Base-by-base conservation (phyloP, 2,329 filamentous ascomycete genomes). In the Penicillium palitans region DNA sequence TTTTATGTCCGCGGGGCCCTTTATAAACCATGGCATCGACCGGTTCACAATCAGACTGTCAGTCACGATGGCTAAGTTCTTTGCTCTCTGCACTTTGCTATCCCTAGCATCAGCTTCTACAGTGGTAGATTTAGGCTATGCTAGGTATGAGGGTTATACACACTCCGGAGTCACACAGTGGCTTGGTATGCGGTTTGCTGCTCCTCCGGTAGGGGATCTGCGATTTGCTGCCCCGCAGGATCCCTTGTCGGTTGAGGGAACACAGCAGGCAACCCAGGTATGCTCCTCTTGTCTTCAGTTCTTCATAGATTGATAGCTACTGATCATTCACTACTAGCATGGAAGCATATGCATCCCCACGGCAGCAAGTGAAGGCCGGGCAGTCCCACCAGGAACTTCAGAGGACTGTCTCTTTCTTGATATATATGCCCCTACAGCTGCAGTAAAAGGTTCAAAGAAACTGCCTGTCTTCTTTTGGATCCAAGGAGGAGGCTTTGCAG, bases 151-250 rank as follows among this genome's bases (percentile, higher is more conserved):
- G 50, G 90, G 90, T 9, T 73, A 77, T 4, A 68, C 78, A 1
- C 76, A 82, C 1, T 64, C 73, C 64, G 87, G 86, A 1, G 76
- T 91, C 48, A 85, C 83, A 2, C 81, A 88, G 71, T 93, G 89
- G 88, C 80, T 90, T 8, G 90, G 89, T 1, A 84, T 95, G 62
- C 84, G 89, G 44, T 95, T 86, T 76, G 90, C 90, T 1, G 86
- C 87, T 6, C 79, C 89, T 15, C 90, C 90, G 0, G 57, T 89
- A 2, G 87, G 86, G 1, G 66, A 83, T 6, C 70, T 90, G 59
- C 82, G 90, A 21, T 93, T 92, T 68, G 78, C 81, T 53, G 84
- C 86, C 13, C 89, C 90, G 0, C 77, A 82, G 66, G 86, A 90
- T 70, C 89, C 90, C 2, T 61, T 75, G 0, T 64, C 70, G 2